phyloP scores from a whole-genome alignment of 2,329 filamentous ascomycete species.

The Beauveria sp. region DNA sequence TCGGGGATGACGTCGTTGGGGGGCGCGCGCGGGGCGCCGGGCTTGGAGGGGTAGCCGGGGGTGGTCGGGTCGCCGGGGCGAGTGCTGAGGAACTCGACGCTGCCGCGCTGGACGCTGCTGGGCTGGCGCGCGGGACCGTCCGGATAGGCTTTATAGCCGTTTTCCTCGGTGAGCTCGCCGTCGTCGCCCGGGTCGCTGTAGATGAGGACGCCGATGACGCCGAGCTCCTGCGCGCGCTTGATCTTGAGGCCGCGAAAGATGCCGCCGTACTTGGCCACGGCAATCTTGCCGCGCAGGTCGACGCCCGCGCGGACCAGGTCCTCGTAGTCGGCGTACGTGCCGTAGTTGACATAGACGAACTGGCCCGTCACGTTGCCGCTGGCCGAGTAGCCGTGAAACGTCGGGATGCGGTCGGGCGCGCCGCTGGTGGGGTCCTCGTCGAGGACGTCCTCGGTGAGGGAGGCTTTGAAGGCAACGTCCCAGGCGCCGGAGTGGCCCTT shows the following conservation, averaged over 20 bases:
- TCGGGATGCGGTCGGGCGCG: constrained; percentile 66
- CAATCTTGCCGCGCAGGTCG: constrained; percentile 75
- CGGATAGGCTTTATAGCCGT: constrained; percentile 74
- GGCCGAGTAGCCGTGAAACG: constrained; percentile 92
- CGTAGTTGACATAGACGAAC: constrained; percentile 88
- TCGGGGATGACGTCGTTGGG: constrained; percentile 64
- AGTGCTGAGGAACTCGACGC: constrained; percentile 70
- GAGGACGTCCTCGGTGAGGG: constrained; percentile 75
- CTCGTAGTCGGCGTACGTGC: constrained; percentile 77
- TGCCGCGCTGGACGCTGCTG: constrained; percentile 84
- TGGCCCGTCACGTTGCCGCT: constrained; percentile 83
- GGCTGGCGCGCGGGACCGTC: constrained; percentile 81
- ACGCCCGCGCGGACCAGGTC: constrained; percentile 71
- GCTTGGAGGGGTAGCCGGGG: constrained; percentile 87
- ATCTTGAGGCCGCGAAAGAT: constrained; percentile 89
- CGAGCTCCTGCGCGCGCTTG: constrained; percentile 84
- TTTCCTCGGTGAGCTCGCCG: constrained; percentile 69
- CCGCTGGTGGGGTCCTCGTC: constrained; percentile 75
- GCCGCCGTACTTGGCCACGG: constrained; percentile 74
- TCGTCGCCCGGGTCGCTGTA: constrained; percentile 90
- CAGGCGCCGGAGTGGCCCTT: constrained; percentile 34
- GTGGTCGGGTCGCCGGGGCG: constrained; percentile 76
- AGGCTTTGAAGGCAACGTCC: constrained; percentile 69
- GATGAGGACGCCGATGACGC: constrained; percentile 77
- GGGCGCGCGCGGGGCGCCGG: constrained; percentile 70